Base-by-base conservation (phyloP, 768 basidiomycete genomes). In the Kwoniella europaea region DNA sequence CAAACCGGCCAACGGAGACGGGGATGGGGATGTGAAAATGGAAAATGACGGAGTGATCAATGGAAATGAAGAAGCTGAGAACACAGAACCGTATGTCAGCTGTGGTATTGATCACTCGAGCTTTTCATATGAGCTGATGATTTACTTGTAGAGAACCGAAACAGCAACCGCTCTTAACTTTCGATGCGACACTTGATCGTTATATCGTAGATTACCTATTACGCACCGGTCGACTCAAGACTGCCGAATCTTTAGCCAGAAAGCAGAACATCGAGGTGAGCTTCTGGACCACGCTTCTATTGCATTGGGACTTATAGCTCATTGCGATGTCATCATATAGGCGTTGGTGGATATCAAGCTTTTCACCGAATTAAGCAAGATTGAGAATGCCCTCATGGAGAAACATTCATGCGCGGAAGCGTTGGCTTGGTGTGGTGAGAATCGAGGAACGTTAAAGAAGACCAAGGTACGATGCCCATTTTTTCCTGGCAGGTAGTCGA, bases 191-290 rank as follows among this genome's bases (percentile, higher is more conserved):
- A 61, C 85, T 98, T 13, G 91, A 94, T 79, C 86, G 94, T 72
- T 96, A 93, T 90, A 86, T 98, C 43, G 91, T 96, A 2, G 97
- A 99, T 81, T 96, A 96, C 91, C 88, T 91, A 44, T 85, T 98
- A 57, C 87, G 95, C 65, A 88, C 87, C 46, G 93, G 91, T 42
- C 90, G 90, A 76, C 88, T 90, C 74, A 87, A 88, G 75, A 90
- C 93, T 1, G 95, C 97, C 2, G 86, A 86, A 76, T 86, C 86
- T 73, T 88, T 98, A 57, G 92, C 94, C 22, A 86, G 88, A 73
- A 89, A 92, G 72, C 90, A 88, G 81, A 86, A 87, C 20, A 91
- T 98, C 70, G 91, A 94, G 86, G 93, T 92, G 81, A 75, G 88
- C 76, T 27, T 41, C 18, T 35, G 10, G 27, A 15, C 1, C 4